Percentiles rank a stretch among this genome's conserved stretches.
phyloP scores from a whole-genome alignment of 1,284 basidiomycete genomes.

The Trichosporon sp. region DNA sequence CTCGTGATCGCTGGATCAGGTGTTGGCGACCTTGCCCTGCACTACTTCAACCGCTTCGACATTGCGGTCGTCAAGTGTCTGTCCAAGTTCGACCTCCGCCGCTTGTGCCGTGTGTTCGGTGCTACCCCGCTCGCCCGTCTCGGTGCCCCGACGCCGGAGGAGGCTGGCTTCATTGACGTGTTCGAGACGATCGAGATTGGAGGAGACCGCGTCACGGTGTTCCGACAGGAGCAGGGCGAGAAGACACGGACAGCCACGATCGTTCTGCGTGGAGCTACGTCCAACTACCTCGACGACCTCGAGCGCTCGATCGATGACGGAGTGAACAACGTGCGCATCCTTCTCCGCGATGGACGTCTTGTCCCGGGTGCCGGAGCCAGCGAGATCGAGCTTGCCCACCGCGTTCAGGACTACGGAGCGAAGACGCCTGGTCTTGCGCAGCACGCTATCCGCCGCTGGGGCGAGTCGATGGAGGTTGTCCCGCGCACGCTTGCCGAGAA shows the following conservation, averaged over 20 bases:
- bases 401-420: slow-evolving; percentile 79
- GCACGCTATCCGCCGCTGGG: slow-evolving; percentile 89
- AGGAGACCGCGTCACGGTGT: slow-evolving; percentile 93
- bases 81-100: slow-evolving; percentile 94
- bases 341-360: slow-evolving; percentile 83
- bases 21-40: slow-evolving; percentile 91
- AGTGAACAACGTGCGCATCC: slow-evolving; percentile 89
- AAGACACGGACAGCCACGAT: slow-evolving; percentile 83
- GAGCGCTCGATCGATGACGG: slow-evolving; percentile 96
- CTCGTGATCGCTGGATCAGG: slow-evolving; percentile 88
- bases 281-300: slow-evolving; percentile 90
- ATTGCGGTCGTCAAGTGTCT: slow-evolving; percentile 96
- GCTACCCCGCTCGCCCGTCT: slow-evolving; percentile 94
- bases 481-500: slow-evolving; percentile 94
- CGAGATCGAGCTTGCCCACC: slow-evolving; percentile 82
- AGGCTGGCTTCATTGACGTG: slow-evolving; percentile 88
- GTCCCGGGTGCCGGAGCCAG: slow-evolving; percentile 93
- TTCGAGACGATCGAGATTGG: slow-evolving; percentile 96
- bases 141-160: slow-evolving; percentile 92
- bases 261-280: slow-evolving; percentile 93
- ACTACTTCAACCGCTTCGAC: slow-evolving; percentile 90
- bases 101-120: slow-evolving; percentile 89
- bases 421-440: slow-evolving; percentile 87
- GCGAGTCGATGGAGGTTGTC: slow-evolving; percentile 83
- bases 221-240: slow-evolving; percentile 75